These are phyloP conservation scores for Durotheca rogersii DNA, from an alignment of 495 filamentous ascomycete species.

Conservation along the genomic window DNA sequence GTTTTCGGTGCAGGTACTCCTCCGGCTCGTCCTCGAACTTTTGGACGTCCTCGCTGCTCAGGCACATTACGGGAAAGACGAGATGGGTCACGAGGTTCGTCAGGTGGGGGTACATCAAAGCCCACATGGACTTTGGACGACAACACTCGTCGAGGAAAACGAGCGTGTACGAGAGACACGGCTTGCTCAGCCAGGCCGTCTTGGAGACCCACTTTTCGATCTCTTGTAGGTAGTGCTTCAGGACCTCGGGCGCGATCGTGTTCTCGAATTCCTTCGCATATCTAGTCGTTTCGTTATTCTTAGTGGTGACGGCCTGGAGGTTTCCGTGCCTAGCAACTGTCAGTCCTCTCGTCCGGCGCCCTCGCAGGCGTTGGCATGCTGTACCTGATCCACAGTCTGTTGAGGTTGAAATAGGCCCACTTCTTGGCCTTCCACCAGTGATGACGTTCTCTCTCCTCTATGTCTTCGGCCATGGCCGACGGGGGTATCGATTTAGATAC, in stretches of 20 bases:
- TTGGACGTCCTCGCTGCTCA: slow-evolving; percentile 89
- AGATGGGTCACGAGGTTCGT: slow-evolving; percentile 89
- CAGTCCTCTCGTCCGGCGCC: slow-evolving; percentile 13
- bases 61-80: slow-evolving; percentile 91
- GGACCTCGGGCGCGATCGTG: slow-evolving; percentile 91
- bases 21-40: slow-evolving; percentile 91
- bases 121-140: slow-evolving; percentile 96
- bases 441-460: slow-evolving; percentile 83
- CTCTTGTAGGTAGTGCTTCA: slow-evolving; percentile 87
- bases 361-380: slow-evolving; percentile 28
- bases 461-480: slow-evolving; percentile 74
- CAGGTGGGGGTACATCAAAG: slow-evolving; percentile 87
- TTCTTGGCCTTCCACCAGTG: slow-evolving; percentile 99
- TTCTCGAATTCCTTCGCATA: slow-evolving; percentile 88
- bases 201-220: slow-evolving; percentile 97
- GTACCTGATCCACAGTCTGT: slow-evolving; percentile 92
- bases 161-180: slow-evolving; percentile 86
- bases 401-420: slow-evolving; percentile 97
- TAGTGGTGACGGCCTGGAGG: slow-evolving; percentile 64
- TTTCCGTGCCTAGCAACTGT: slow-evolving; percentile 76
- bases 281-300: slow-evolving; percentile 64
- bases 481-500: slow-evolving; percentile 82
- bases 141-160: slow-evolving; percentile 96
- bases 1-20: slow-evolving; percentile 93
- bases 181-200: slow-evolving; percentile 90